A percentile compares a stretch with the other conserved stretches of the same genome.
These are phyloP conservation scores for Hericium alpestre DNA, from an alignment of 768 basidiomycete genomes.

Conservation along the genomic window DNA sequence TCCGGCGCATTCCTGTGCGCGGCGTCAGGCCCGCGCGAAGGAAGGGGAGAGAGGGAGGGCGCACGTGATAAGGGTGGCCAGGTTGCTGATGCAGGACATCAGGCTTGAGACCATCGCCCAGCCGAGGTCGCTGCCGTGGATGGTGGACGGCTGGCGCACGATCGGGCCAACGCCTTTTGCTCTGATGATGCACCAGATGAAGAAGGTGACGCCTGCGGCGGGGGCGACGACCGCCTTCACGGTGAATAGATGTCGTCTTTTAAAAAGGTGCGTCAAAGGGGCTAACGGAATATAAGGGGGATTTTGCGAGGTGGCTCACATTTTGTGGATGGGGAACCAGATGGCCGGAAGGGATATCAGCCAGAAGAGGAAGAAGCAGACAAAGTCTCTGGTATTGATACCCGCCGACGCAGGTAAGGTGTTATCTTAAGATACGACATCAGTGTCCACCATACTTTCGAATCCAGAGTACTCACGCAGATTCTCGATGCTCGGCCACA, in stretches of 20 bases:
- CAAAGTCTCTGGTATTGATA: conserved; percentile 62
- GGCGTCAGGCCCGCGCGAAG: not conserved
- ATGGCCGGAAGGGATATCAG: conserved; percentile 67
- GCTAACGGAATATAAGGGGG: not conserved
- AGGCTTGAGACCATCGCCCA: conserved; percentile 69
- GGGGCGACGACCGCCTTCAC: conserved; percentile 68
- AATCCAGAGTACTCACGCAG: conserved; percentile 38
- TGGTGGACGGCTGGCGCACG: conserved; percentile 47
- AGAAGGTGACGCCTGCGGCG: conserved; percentile 57
- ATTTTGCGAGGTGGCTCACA: conserved; percentile 32
- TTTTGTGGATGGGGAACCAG: conserved; percentile 76
- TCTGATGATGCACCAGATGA: conserved; percentile 70
- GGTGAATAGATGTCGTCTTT: conserved; percentile 67
- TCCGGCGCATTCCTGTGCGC: conserved; percentile 58
- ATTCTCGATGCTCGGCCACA: conserved; percentile 64
- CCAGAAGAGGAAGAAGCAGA: conserved; percentile 86
- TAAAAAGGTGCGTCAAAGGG: not conserved
- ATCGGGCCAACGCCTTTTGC: conserved; percentile 73
- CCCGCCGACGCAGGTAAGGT: conserved; percentile 63
- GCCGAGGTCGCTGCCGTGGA: conserved; percentile 57
- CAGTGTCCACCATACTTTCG: not conserved
- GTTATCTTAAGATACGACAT: conserved; percentile 38
- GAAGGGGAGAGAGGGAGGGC: conserved; percentile 14
- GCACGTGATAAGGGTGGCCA: conserved; percentile 63
- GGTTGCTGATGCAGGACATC: conserved; percentile 74